A percentile compares a stretch with the other conserved stretches of the same genome.
Conservation (phyloP, 2,329 filamentous ascomycete genomes). For the Aspergillus versicolor region DNA sequence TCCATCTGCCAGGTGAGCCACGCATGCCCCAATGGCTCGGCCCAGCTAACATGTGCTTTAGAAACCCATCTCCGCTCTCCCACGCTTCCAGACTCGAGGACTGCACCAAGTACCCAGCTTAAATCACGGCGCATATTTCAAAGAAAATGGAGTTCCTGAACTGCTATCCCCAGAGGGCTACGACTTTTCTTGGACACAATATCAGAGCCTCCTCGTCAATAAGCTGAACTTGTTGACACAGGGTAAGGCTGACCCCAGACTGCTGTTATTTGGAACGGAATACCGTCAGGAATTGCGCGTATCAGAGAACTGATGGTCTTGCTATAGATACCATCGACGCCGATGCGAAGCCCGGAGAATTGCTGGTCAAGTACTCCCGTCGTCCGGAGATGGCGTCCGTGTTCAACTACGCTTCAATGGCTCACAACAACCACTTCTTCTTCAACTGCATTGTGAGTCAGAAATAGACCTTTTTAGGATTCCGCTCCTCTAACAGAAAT, state of each 20-base stretch:
- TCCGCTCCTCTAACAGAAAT: neutral
- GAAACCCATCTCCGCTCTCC: slow-evolving; percentile 37
- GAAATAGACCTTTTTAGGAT: neutral
- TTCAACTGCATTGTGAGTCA: slow-evolving; percentile 47
- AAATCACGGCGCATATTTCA: slow-evolving; percentile 46
- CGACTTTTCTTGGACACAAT: slow-evolving; percentile 76
- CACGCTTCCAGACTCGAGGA: slow-evolving; percentile 37
- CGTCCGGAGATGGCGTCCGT: slow-evolving; percentile 72
- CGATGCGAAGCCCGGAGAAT: slow-evolving; percentile 61
- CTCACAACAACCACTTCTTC: slow-evolving; percentile 76
- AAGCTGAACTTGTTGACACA: slow-evolving; percentile 73
- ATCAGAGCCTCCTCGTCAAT: slow-evolving; percentile 71
- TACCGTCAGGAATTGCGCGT: neutral
- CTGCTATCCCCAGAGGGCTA: slow-evolving; percentile 71
- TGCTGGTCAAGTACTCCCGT: slow-evolving; percentile 74
- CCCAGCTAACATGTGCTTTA: slow-evolving; percentile 21
- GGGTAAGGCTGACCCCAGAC: slow-evolving; percentile 55
- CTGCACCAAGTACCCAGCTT: slow-evolving; percentile 52
- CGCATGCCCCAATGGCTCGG: slow-evolving; percentile 8
- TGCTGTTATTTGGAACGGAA: neutral
- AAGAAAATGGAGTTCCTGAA: slow-evolving; percentile 60
- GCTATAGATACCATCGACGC: slow-evolving; percentile 63
- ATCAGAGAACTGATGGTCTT: neutral
- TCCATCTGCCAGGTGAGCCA: slow-evolving; percentile 35
- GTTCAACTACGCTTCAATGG: slow-evolving; percentile 98